phyloP scores from a whole-genome alignment of 768 basidiomycete genomes.

The Termitomyces titanicus region DNA sequence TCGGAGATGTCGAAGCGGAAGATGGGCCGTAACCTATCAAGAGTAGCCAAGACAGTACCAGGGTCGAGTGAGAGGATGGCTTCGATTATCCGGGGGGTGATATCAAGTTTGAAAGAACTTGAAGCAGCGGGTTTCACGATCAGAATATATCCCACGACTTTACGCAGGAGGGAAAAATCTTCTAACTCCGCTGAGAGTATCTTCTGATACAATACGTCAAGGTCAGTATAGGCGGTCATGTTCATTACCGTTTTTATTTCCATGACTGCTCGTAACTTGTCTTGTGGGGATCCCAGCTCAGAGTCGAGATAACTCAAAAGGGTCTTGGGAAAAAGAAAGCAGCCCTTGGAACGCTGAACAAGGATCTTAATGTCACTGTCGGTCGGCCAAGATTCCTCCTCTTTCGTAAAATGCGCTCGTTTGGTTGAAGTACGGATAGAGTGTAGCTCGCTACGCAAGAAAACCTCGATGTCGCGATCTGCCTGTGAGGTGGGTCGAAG shows the following conservation, averaged over 20 bases:
- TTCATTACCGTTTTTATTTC: not conserved
- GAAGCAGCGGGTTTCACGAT: not conserved
- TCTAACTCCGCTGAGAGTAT: not conserved
- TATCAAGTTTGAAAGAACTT: not conserved
- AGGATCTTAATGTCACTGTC: not conserved
- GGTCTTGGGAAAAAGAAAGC: not conserved
- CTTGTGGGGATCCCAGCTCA: not conserved
- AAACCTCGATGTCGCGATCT: not conserved
- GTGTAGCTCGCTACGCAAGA: not conserved
- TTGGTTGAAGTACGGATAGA: not conserved
- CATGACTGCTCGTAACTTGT: not conserved
- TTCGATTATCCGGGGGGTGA: not conserved
- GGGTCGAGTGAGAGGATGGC: not conserved
- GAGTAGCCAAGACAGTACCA: not conserved
- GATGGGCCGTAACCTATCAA: not conserved
- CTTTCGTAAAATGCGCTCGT: not conserved
- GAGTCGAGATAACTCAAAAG: not conserved
- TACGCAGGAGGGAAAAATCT: not conserved
- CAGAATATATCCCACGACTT: not conserved
- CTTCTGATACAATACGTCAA: not conserved
- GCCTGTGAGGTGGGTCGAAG: not conserved
- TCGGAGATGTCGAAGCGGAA: not conserved
- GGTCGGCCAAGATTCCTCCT: not conserved
- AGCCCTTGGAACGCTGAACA: not conserved
- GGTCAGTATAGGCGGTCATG: not conserved